Evolutionary conservation across 352 stramenopile species (phyloP), one percentile per base, ranked within the genome.

Genomic region (Phytophthora colocasiae): DNA sequence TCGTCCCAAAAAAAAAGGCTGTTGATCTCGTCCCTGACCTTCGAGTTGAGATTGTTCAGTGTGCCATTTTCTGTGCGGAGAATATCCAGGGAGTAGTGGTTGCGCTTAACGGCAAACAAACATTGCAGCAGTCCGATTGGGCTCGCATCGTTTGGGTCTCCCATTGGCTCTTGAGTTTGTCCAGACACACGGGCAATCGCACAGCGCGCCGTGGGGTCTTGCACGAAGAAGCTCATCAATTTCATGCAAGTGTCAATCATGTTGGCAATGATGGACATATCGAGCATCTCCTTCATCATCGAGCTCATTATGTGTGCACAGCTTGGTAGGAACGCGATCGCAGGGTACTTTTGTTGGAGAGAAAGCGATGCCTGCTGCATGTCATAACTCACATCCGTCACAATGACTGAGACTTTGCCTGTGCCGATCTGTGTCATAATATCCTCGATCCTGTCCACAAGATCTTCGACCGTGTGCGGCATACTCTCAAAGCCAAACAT

Each of bases 401-500:
- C 82, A 53, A 91, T 73, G 7, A 79, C 83, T 1, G 77, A 82
- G 9, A 91, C 69, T 45, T 80, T 85, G 40, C 71, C 71, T 0
- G 71, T 86, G 17, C 77, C 80, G 32, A 90, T 77, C 53, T 89
- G 73, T 1, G 66, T 80, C 73, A 92, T 79, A 11, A 83, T 63
- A n/a, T 73, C 75, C 45, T 92, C 81, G 12, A 91, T 81, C 60
- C 81, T 85, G 27, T 85, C 76, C 1, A 85, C 66, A 8, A 89
- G 57, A 41, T 83, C 62, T 36, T 87, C 73, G 5, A 69, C 44
- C n/a, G 78, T 80, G 34, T 85, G 73, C 6, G 69, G 66, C 39
- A 75, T 89, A 65, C 74, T 81, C 46, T 92, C 84, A 61, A 92
- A 72, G 7, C 71, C 65, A 55, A 90, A 90, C 6, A 91, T 73